Conservation (phyloP, 345 rosid genomes). For the Theobroma cacao region DNA sequence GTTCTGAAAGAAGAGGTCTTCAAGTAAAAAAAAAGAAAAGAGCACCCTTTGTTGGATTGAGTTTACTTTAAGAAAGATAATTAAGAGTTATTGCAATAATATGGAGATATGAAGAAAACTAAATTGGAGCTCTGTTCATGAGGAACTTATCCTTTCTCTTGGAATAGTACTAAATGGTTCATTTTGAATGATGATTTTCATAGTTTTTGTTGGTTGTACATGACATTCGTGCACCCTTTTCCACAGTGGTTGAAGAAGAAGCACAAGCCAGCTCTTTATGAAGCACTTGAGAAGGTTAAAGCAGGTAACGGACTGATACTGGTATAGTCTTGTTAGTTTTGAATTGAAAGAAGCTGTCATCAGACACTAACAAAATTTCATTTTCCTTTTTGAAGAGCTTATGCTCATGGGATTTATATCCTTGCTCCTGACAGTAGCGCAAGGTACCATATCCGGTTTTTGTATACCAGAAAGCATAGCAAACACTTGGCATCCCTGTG, state of each 20-base stretch:
- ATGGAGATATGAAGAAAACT: no score
- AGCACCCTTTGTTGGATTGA: neutral
- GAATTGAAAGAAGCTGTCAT: neutral
- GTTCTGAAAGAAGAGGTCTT: no score
- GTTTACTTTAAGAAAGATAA: neutral
- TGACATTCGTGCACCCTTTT: neutral
- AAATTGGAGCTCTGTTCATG: neutral
- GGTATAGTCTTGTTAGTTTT: neutral
- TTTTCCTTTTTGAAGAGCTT: constrained; percentile 41
- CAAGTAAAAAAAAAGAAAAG: no score
- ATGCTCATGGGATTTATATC: constrained; percentile 84
- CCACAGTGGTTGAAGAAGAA: constrained; percentile 63
- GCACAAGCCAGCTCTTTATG: constrained; percentile 61
- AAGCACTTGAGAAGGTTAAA: constrained; percentile 91
- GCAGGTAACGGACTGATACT: constrained; percentile 33
- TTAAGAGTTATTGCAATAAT: neutral
- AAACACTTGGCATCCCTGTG: constrained; percentile 72
- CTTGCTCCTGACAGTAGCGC: constrained; percentile 47
- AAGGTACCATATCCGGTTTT: constrained; percentile 42
- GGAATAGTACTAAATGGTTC: neutral
- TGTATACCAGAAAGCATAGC: constrained; percentile 47
- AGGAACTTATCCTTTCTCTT: neutral
- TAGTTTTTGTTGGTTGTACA: neutral
- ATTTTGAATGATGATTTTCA: neutral
- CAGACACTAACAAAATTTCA: constrained; percentile 3